Base-by-base conservation (phyloP, 331 rosid species). In the Malus hybrid region DNA sequence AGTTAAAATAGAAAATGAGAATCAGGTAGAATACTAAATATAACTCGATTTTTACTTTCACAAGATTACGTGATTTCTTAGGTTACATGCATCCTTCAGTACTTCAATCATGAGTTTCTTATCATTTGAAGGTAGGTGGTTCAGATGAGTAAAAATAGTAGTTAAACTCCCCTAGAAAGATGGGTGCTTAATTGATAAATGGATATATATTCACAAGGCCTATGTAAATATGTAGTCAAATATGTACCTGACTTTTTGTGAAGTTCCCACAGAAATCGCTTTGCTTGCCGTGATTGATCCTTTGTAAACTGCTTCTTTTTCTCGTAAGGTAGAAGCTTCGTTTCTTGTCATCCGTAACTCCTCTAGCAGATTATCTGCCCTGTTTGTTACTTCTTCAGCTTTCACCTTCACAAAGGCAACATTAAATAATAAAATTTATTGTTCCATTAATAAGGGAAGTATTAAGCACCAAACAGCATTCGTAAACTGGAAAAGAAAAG, bases 371-470 rank as follows among this genome's bases (percentile, higher is more conserved):
- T 82, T 91, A 77, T 88, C 98, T 75, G 90, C 87, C 81, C 98
- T 89, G 33, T 82, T 61, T 39, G 88, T 88, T 64, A 90, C 96
- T 75, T 91, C 96, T 81, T 91, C 98, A 76, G 96, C 93, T 88
- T 93, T 93, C 70, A 82, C 96, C 98, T 91, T 78, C 82, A 86
- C 71, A 77, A 74, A 74, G 69, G 73, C 70, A 76, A 69, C 65
- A 56, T 31, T n/a, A 50, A 57, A 60, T 33, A 63, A 44, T 36
- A 70, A 8, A 74, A 69, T 55, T 54, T 65, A 27, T 42, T 24
- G 61, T 54, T 61, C 79, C 20, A 52, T 64, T 68, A 39, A 71
- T 14, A 39, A 29, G 48, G 64, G 29, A 29, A 24, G 60, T 42
- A 36, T 60, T 24, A 57, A n/a, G 75, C 54, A 75, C 29, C 29